A percentile compares a stretch with the other conserved stretches of the same genome.
phyloP scores from a whole-genome alignment of 495 filamentous ascomycete genomes.

The Lasiosphaeriaceae sp. region DNA sequence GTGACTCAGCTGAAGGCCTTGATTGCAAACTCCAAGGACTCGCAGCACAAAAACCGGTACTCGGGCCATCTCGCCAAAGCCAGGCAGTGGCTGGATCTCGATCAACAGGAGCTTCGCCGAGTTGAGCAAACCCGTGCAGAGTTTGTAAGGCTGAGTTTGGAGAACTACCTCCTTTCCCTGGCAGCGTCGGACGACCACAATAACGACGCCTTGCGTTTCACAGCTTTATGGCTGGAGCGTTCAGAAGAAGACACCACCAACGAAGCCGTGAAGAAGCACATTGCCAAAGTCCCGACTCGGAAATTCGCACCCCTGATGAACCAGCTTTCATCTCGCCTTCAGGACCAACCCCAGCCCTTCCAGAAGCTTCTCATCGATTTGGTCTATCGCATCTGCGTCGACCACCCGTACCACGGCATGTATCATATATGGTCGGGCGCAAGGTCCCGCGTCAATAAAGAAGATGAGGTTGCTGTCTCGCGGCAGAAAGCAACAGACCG shows the following conservation, averaged over 20 bases:
- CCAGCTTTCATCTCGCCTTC: slow-evolving; percentile 85
- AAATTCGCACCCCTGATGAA: slow-evolving; percentile 96
- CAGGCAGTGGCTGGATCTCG: slow-evolving; percentile 84
- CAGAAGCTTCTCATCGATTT: slow-evolving; percentile 68
- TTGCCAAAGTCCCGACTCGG: slow-evolving; percentile 71
- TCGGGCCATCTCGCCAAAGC: slow-evolving; percentile 53
- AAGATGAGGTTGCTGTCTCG: slow-evolving; percentile 68
- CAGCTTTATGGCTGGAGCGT: slow-evolving; percentile 88
- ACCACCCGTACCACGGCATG: slow-evolving; percentile 95
- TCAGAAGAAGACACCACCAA: slow-evolving; percentile 69
- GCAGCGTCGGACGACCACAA: slow-evolving; percentile 81
- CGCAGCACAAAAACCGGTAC: slow-evolving; percentile 36
- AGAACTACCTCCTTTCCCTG: slow-evolving; percentile 87
- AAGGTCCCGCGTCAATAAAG: slow-evolving; percentile 57
- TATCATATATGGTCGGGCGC: slow-evolving; percentile 87
- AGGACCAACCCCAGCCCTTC: slow-evolving; percentile 64
- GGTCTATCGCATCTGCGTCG: slow-evolving; percentile 74
- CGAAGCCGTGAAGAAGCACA: slow-evolving; percentile 63
- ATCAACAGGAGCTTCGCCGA: slow-evolving; percentile 80
- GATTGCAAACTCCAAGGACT: slow-evolving; percentile 34
- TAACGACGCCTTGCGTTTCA: slow-evolving; percentile 89
- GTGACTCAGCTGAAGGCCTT: slow-evolving; percentile 61
- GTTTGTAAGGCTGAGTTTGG: slow-evolving; percentile 81
- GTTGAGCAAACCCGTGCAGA: slow-evolving; percentile 69
- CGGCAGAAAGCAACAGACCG: slow-evolving; percentile 67